Evolutionary conservation across 768 basidiomycete genomes (phyloP).

Genomic region (Suillus tomentosus): DNA sequence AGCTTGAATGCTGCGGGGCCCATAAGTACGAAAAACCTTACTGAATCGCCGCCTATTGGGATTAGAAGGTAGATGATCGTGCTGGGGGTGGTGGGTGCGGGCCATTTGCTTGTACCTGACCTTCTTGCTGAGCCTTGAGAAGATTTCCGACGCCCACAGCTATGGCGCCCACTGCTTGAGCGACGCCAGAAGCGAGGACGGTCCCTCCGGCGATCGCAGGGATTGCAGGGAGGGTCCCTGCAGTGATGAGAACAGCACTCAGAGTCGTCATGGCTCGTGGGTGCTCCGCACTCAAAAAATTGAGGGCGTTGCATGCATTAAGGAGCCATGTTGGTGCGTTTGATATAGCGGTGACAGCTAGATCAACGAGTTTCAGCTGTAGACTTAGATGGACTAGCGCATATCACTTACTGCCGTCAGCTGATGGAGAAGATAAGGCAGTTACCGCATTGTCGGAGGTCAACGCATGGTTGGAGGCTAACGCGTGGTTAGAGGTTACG

Average conservation of each 20-base stretch:
- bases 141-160: slow-evolving; percentile 71
- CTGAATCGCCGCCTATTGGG: slow-evolving; percentile 4
- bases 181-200: slow-evolving; percentile 69
- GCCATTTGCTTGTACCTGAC: slow-evolving; percentile 27
- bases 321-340: slow-evolving; percentile 77
- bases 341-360: slow-evolving; percentile 46
- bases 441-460: slow-evolving; percentile 4
- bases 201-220: slow-evolving; percentile 74
- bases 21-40: slow-evolving; percentile 1
- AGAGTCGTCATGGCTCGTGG: slow-evolving; percentile 74
- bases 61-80: slow-evolving; percentile 35
- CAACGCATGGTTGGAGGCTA: not conserved
- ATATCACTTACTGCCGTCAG: slow-evolving; percentile 13
- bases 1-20: slow-evolving; percentile 12
- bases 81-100: slow-evolving; percentile 30
- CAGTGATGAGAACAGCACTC: slow-evolving; percentile 78
- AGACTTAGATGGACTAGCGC: not conserved
- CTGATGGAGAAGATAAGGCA: slow-evolving; percentile 1
- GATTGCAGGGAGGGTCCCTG: slow-evolving; percentile 71
- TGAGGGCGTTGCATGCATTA: slow-evolving; percentile 75
- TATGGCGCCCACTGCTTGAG: slow-evolving; percentile 77
- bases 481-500: not conserved
- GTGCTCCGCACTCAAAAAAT: slow-evolving; percentile 73
- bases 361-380: slow-evolving; percentile 1
- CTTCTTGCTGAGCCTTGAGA: slow-evolving; percentile 51